Conservation (phyloP, 129 eudicot genomes). For the Helianthus annuus region DNA sequence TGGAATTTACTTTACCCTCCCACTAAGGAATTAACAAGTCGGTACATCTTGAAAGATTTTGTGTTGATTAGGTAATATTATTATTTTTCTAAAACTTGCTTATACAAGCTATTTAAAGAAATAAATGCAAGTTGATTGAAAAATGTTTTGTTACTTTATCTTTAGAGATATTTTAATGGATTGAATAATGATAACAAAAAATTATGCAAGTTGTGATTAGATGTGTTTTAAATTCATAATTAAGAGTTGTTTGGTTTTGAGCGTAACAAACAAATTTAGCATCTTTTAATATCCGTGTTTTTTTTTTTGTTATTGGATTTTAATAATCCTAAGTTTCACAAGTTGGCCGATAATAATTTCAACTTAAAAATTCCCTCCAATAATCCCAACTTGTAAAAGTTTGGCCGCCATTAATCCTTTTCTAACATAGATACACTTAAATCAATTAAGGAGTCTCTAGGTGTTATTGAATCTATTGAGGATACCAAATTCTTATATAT, state of each 20-base stretch:
- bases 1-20: slow-evolving; percentile 12
- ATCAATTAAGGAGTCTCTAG: too few relatives aligned
- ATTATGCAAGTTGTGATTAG: neutral
- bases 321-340: too few relatives aligned
- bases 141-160: neutral
- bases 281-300: neutral
- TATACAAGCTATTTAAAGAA: neutral
- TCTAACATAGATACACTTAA: too few relatives aligned
- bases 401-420: too few relatives aligned
- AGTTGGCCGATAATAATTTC: too few relatives aligned
- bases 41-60: neutral
- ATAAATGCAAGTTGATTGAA: neutral
- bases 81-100: neutral
- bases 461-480: too few relatives aligned
- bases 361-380: too few relatives aligned
- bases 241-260: neutral
- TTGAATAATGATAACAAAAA: neutral
- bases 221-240: neutral
- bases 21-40: slow-evolving; percentile 11
- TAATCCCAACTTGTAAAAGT: too few relatives aligned
- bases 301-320: neutral
- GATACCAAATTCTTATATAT: too few relatives aligned
- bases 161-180: neutral
- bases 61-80: neutral
- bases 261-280: neutral